phyloP scores from a whole-genome alignment of 176 grass and related monocot genomes.

The Rhynchospora tenuis region DNA sequence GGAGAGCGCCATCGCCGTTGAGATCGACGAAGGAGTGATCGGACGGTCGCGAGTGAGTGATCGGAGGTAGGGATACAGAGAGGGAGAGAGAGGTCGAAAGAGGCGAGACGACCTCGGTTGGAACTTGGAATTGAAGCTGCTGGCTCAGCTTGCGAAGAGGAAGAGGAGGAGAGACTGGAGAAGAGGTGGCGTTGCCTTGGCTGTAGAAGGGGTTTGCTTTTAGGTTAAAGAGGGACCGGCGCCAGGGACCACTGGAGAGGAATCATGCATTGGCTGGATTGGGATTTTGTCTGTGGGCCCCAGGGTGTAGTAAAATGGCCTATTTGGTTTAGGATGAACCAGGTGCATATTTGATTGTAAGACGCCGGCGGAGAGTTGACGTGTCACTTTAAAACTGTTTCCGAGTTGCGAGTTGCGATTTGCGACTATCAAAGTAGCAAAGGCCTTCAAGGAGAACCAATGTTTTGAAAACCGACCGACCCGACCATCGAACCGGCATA shows the following conservation, averaged over 20 bases:
- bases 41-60: neutral
- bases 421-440: too few relatives aligned
- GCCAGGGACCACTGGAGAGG: neutral
- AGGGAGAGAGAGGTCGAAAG: neutral
- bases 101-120: neutral
- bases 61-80: neutral
- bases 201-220: neutral
- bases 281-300: neutral
- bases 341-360: neutral
- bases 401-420: neutral
- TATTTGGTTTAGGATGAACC: neutral
- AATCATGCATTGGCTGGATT: neutral
- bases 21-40: conserved; percentile 4
- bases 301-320: neutral
- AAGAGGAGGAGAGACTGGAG: neutral
- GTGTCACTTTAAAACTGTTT: neutral
- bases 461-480: too few relatives aligned
- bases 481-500: too few relatives aligned
- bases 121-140: neutral
- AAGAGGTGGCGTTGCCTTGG: neutral
- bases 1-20: conserved; percentile 67
- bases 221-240: conserved; percentile 1
- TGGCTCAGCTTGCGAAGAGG: neutral
- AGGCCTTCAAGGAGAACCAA: too few relatives aligned
- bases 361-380: neutral